phyloP scores from a whole-genome alignment of 768 basidiomycete species.

The Termitomyces sp. region DNA sequence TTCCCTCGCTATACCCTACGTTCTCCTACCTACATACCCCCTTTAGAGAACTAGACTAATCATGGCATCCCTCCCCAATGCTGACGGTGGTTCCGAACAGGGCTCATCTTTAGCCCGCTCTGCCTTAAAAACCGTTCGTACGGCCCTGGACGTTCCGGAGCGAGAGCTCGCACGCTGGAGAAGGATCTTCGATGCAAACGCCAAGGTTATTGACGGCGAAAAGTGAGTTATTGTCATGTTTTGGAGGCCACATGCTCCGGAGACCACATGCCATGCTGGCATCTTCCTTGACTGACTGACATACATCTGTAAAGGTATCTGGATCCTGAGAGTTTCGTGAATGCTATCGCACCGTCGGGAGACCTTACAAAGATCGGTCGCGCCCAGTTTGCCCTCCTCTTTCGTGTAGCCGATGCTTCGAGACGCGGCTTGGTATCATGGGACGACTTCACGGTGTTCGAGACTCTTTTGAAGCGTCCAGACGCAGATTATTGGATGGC shows the following conservation, averaged over 20 bases:
- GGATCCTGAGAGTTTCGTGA: conserved; percentile 84
- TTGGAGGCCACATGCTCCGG: not conserved
- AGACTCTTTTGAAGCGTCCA: conserved; percentile 87
- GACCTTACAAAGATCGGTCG: conserved; percentile 85
- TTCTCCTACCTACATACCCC: conserved; percentile 28
- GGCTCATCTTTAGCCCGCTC: conserved; percentile 42
- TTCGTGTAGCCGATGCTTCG: conserved; percentile 80
- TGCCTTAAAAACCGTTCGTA: conserved; percentile 61
- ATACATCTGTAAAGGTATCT: conserved; percentile 56
- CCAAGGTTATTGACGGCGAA: conserved; percentile 71
- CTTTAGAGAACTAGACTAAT: conserved; percentile 16
- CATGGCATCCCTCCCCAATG: conserved; percentile 42
- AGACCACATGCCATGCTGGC: conserved; percentile 8
- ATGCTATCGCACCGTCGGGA: conserved; percentile 85
- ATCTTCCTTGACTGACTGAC: conserved; percentile 4
- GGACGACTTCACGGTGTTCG: conserved; percentile 96
- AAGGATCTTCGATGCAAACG: conserved; percentile 80
- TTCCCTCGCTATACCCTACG: conserved; percentile 18
- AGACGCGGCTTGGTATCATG: conserved; percentile 78
- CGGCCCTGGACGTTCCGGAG: conserved; percentile 67
- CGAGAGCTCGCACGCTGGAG: conserved; percentile 86
- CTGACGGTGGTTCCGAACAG: conserved; percentile 49
- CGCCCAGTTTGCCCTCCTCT: conserved; percentile 84
- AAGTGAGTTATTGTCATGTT: conserved; percentile 50
- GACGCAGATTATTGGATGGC: conserved; percentile 98